Conservation (phyloP, 805 yeast genomes). For the Yarrowia deformans region DNA sequence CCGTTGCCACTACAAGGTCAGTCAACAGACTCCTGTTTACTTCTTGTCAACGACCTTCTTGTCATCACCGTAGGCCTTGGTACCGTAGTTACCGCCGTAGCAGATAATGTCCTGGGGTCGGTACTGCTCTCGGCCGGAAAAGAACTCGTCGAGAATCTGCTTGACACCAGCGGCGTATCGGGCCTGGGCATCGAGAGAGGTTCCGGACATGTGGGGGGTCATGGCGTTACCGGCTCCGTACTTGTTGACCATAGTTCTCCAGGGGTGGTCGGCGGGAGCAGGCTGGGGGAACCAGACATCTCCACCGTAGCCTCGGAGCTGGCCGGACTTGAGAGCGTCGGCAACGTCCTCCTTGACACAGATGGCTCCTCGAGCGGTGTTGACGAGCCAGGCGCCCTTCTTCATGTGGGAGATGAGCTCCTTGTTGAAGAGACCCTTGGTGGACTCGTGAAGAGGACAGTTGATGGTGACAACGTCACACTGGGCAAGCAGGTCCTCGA, state of each 20-base stretch:
- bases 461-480: constrained; percentile 60
- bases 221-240: constrained; percentile 81
- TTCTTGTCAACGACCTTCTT: constrained; percentile 46
- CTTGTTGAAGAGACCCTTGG: constrained; percentile 58
- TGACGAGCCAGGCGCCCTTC: constrained; percentile 61
- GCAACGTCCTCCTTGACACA: constrained; percentile 62
- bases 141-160: constrained; percentile 67
- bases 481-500: constrained; percentile 57
- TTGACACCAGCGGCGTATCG: constrained; percentile 76
- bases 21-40: constrained; percentile 3
- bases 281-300: constrained; percentile 55
- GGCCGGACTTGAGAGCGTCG: constrained; percentile 57
- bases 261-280: constrained; percentile 74
- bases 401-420: constrained; percentile 59
- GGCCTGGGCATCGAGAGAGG: constrained; percentile 79
- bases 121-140: constrained; percentile 68
- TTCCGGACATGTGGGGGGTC: constrained; percentile 84
- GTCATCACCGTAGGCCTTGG: constrained; percentile 71
- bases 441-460: constrained; percentile 61
- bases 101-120: constrained; percentile 79
- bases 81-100: constrained; percentile 73
- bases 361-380: constrained; percentile 69
- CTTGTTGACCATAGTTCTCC: constrained; percentile 73
- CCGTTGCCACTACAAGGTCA: too few species aligned
- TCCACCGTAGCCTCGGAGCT: constrained; percentile 60